phyloP scores from a whole-genome alignment of 257 asterid species.

The Penstemon davidsonii region DNA sequence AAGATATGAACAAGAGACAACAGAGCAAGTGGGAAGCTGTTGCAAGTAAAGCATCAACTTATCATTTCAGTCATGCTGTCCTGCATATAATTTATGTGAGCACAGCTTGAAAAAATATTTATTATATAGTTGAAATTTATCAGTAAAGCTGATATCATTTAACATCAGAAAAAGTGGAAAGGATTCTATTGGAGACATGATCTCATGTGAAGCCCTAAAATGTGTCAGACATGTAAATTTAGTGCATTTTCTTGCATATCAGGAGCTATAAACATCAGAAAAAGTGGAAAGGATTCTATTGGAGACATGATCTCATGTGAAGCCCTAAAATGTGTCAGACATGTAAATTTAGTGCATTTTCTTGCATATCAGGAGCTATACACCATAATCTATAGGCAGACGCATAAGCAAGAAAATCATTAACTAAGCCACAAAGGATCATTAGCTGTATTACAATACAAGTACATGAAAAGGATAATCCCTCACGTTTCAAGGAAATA shows the following conservation, averaged over 20 bases:
- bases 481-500: conserved; percentile 83
- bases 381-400: conserved; percentile 13
- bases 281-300: no score
- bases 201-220: conserved; percentile 4
- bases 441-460: conserved; percentile 3
- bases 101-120: conserved; percentile 6
- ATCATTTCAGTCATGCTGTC: background rate
- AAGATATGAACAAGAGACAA: conserved; percentile 15
- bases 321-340: no score
- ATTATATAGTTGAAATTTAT: background rate
- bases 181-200: conserved; percentile 12
- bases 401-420: conserved; percentile 12
- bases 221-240: background rate
- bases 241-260: conserved; percentile 9
- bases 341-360: no score
- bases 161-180: conserved; percentile 13
- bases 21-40: conserved; percentile 15
- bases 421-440: conserved; percentile 22
- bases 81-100: conserved; percentile 11
- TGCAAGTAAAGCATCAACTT: conserved; percentile 13
- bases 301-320: no score
- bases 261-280: no score
- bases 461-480: conserved; percentile 12
- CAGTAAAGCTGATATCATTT: conserved; percentile 3
- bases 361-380: no score